Conservation (phyloP, 1,284 basidiomycete genomes). For the Tremellales sp. region DNA sequence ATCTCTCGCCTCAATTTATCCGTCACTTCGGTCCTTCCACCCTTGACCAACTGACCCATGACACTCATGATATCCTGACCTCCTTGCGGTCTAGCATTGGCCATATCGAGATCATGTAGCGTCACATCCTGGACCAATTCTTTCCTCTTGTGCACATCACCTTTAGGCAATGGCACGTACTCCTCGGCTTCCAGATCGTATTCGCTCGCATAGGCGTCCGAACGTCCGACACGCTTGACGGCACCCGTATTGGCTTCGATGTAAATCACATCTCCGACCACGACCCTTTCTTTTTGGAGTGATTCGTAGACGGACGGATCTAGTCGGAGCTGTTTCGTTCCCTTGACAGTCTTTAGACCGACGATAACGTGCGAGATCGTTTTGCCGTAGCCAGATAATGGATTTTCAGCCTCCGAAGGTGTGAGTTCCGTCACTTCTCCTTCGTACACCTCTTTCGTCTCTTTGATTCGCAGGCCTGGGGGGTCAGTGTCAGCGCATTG, state of each 20-base stretch:
- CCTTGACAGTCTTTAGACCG: constrained; percentile 94
- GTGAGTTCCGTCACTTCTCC: constrained; percentile 97
- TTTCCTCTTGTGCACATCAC: constrained; percentile 96
- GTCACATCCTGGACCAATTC: constrained; percentile 98
- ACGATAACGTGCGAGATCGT: constrained; percentile 96
- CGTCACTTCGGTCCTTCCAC: constrained; percentile 90
- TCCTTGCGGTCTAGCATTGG: constrained; percentile 81
- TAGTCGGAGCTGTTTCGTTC: constrained; percentile 93
- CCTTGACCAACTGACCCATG: constrained; percentile 95
- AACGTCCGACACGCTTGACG: constrained; percentile 95
- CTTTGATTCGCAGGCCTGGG: constrained; percentile 87
- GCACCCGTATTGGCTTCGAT: constrained; percentile 92
- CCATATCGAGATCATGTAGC: constrained; percentile 91
- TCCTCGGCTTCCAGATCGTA: constrained; percentile 98
- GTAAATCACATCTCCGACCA: constrained; percentile 95
- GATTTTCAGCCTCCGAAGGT: constrained; percentile 91
- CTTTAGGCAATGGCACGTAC: constrained; percentile 95
- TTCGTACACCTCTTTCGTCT: constrained; percentile 98
- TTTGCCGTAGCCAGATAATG: constrained; percentile 94
- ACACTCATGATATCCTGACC: constrained; percentile 99
- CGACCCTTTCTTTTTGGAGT: constrained; percentile 95
- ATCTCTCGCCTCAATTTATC: constrained; percentile 94
- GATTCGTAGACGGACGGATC: constrained; percentile 97
- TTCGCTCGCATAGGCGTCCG: constrained; percentile 97
- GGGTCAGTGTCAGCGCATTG: constrained; percentile 2